Evolutionary conservation across 176 grass and related monocot genomes (phyloP).

Genomic region (Tuctoria greenei): DNA sequence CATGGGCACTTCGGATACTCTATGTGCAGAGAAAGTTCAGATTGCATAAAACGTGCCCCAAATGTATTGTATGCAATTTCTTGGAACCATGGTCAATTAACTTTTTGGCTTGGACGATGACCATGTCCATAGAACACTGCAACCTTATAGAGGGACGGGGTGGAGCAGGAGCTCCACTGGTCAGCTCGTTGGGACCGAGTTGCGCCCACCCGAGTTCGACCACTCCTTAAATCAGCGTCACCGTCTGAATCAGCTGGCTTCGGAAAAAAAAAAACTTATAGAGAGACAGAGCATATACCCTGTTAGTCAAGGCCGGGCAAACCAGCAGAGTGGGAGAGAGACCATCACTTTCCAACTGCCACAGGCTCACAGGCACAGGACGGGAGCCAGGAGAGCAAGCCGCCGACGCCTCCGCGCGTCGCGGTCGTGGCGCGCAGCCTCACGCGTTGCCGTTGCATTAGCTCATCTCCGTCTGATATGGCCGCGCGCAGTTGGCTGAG

Average conservation of each 20-base stretch:
- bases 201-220: too few relatives aligned
- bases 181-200: too few relatives aligned
- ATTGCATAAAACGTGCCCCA: not conserved
- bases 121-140: not conserved
- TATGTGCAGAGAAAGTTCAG: not conserved
- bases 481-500: too few relatives aligned
- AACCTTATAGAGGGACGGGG: not conserved
- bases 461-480: not conserved
- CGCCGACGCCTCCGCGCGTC: not conserved
- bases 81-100: not conserved
- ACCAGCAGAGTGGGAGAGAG: not conserved
- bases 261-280: too few relatives aligned
- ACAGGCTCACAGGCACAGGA: not conserved
- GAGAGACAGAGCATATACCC: not conserved
- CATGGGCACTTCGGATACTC: not conserved
- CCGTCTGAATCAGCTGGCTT: too few relatives aligned
- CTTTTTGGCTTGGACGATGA: not conserved
- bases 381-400: not conserved
- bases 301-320: not conserved
- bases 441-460: not conserved
- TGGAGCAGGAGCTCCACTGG: too few relatives aligned
- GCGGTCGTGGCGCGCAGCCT: constrained; percentile 1
- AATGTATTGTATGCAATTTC: not conserved
- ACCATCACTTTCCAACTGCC: not conserved
- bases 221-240: too few relatives aligned